A percentile compares a stretch with the other conserved stretches of the same genome.
Conservation (phyloP, 352 stramenopile genomes). For the Phytophthora sp. region DNA sequence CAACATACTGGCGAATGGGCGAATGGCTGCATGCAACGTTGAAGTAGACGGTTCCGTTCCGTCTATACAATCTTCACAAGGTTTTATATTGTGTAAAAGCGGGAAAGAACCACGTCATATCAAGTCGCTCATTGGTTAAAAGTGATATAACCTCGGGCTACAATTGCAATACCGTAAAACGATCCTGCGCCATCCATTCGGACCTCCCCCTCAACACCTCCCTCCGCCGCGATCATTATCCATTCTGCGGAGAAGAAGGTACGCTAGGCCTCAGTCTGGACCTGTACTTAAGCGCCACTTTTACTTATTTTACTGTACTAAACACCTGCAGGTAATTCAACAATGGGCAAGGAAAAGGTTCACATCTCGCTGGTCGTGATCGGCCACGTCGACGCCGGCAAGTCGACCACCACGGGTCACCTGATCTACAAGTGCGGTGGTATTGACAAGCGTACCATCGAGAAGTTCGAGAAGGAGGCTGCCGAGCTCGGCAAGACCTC, state of each 20-base stretch:
- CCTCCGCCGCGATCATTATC: conserved; percentile 44
- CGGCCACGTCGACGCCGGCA: conserved; percentile 97
- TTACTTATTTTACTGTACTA: background rate
- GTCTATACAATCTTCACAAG: conserved; percentile 18
- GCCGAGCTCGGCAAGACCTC: conserved; percentile 97
- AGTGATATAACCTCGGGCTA: conserved; percentile 32
- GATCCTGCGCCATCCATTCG: conserved; percentile 46
- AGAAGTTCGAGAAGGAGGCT: conserved; percentile 98
- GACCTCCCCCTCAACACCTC: background rate
- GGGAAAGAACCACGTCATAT: background rate
- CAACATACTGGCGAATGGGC: too few species aligned
- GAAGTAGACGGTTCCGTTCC: conserved; percentile 16
- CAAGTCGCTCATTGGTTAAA: conserved; percentile 19
- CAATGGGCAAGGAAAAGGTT: conserved; percentile 76
- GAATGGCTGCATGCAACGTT: conserved; percentile 15
- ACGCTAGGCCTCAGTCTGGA: background rate
- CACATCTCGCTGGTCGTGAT: conserved; percentile 95
- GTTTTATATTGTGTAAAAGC: conserved; percentile 27
- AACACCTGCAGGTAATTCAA: conserved; percentile 23
- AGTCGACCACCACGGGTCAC: conserved; percentile 99
- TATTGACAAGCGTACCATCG: conserved; percentile 99
- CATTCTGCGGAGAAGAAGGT: conserved; percentile 56
- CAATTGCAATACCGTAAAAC: conserved; percentile 32
- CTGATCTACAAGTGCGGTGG: conserved; percentile 99
- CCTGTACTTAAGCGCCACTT: background rate